Base-by-base conservation (phyloP, 2,329 filamentous ascomycete species). In the Sporothrix curviconia region DNA sequence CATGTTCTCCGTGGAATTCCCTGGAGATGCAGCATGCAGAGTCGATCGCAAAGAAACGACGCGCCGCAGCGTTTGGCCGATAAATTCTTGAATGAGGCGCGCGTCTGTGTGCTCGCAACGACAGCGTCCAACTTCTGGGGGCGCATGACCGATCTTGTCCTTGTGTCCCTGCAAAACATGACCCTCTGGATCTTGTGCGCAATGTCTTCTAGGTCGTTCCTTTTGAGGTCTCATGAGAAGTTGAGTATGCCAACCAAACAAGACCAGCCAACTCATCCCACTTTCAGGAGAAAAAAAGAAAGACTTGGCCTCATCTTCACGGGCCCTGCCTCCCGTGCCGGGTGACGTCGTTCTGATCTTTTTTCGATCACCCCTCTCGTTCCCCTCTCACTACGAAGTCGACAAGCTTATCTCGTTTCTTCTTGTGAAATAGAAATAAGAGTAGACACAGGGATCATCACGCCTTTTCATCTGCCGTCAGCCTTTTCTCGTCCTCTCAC, bases 281-380 rank as follows among this genome's bases (percentile, higher is more conserved):
- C n/a, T n/a, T n/a, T n/a, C n/a, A n/a, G n/a, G n/a, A n/a, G n/a
- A n/a, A n/a, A n/a, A n/a, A n/a, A n/a, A n/a, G n/a, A n/a, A n/a
- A n/a, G n/a, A n/a, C 14, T 24, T 22, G 30, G 46, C 36, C 19
- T 51, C 47, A 24, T 39, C 32, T 25, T 39, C 47, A 22, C 32
- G 47, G 47, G 34, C 44, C 46, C 17, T 19, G 28, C 46, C 46
- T 50, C 30, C 14, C 49, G 30, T 50, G 46, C 14, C 22, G 34
- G 49, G 49, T 51, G 49, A 51, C 49, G 49, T 51, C 49, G 49
- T 51, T 11, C 6, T 32, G 11, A n/a, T n/a, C n/a, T n/a, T n/a
- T n/a, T n/a, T n/a, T n/a, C n/a, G 28, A 32, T 5, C 28, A 32
- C 28, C 28, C 28, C 28, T 32, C n/a, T n/a, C n/a, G n/a, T n/a